Percentiles rank a stretch among this genome's conserved stretches.
phyloP scores from a whole-genome alignment of 2,329 filamentous ascomycete species.

The Sphaerulina vaccinii region DNA sequence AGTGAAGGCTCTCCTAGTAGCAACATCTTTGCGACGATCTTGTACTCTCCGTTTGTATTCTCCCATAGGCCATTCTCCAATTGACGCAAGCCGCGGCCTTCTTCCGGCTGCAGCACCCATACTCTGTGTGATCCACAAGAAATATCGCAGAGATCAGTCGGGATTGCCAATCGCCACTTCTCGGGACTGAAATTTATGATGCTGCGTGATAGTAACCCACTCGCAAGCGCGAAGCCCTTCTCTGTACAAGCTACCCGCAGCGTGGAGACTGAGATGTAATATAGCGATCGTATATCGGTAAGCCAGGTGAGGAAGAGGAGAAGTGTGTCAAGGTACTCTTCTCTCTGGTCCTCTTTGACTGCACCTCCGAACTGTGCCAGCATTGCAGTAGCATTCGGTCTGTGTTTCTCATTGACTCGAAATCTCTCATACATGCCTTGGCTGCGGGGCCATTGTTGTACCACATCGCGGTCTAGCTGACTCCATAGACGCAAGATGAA shows the following conservation, averaged over 20 bases:
- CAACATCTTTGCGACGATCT: slow-evolving; percentile 6
- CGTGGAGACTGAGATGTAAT: slow-evolving; percentile 2
- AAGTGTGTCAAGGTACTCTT: neutral
- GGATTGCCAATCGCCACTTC: neutral
- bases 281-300: neutral
- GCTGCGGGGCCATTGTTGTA: slow-evolving; percentile 3
- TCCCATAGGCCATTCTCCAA: neutral
- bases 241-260: neutral
- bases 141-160: neutral
- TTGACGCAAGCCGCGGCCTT: neutral
- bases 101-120: neutral
- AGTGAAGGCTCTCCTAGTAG: neutral
- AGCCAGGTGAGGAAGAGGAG: slow-evolving; percentile 6
- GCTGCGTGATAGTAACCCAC: neutral
- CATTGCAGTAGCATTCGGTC: neutral
- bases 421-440: neutral
- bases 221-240: neutral
- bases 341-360: neutral
- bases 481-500: slow-evolving; percentile 2
- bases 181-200: neutral
- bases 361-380: neutral
- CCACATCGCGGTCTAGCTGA: slow-evolving; percentile 1
- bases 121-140: neutral
- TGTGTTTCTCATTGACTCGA: neutral
- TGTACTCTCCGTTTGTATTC: neutral